Percentiles rank a stretch among this genome's conserved stretches.
phyloP scores from a whole-genome alignment of 1,284 basidiomycete species.

The Pterulicium gracile region DNA sequence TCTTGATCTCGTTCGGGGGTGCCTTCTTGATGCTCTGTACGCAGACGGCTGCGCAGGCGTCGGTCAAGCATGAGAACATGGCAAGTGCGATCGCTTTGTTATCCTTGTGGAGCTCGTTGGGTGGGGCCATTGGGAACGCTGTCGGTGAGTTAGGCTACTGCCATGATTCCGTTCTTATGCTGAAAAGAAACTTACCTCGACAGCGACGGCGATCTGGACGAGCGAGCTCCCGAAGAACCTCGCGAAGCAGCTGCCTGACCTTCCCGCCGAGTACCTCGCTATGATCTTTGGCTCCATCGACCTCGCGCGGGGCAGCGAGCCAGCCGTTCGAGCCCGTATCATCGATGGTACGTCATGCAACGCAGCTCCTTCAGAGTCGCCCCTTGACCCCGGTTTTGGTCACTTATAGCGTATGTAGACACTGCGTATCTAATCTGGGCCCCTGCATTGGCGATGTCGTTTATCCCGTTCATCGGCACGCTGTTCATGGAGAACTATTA shows the following conservation, averaged over 20 bases:
- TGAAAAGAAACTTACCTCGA: not conserved
- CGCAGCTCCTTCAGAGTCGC: not conserved
- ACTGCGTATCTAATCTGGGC: not conserved
- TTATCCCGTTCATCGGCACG: not conserved
- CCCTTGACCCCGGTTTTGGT: not conserved
- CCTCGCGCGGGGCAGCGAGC: not conserved
- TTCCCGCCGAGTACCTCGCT: not conserved
- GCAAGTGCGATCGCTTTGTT: conserved; percentile 58
- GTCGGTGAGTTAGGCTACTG: conserved; percentile 16
- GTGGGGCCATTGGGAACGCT: conserved; percentile 39
- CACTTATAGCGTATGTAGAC: not conserved
- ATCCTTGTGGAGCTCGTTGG: conserved; percentile 52
- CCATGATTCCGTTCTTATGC: not conserved
- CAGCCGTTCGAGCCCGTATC: not conserved
- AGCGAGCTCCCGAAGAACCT: not conserved
- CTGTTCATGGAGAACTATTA: not conserved
- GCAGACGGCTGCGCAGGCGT: conserved; percentile 54
- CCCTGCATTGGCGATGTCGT: not conserved
- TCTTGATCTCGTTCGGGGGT: conserved; percentile 47
- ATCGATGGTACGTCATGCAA: not conserved
- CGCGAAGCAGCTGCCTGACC: not conserved
- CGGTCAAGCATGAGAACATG: conserved; percentile 47
- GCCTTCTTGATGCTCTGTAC: conserved; percentile 47
- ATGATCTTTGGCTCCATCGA: not conserved
- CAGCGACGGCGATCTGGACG: not conserved